These are phyloP conservation scores for Botryococcus braunii DNA, from an alignment of 163 green algal genomes.

Conservation along the genomic window DNA sequence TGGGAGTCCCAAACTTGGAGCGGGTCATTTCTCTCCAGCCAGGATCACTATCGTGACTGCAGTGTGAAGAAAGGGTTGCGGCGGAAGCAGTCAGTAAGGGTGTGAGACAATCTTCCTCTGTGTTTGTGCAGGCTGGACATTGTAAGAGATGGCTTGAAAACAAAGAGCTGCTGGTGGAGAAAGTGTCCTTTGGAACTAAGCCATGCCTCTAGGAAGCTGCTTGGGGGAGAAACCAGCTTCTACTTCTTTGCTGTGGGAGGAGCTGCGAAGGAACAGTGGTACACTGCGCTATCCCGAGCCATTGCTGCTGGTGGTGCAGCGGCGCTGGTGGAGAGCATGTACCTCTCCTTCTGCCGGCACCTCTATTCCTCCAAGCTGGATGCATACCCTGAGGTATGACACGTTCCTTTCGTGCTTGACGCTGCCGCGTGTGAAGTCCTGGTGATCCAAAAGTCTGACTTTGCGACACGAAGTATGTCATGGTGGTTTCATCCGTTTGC, in stretches of 20 bases:
- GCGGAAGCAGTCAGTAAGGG: too few relatives aligned
- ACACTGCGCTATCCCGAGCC: slow-evolving; percentile 32
- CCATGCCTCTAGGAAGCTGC: slow-evolving; percentile 29
- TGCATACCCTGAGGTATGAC: slow-evolving; percentile 13
- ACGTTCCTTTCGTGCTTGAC: too few relatives aligned
- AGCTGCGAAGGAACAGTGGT: slow-evolving; percentile 57
- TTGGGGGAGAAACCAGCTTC: slow-evolving; percentile 36
- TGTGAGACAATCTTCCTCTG: too few relatives aligned
- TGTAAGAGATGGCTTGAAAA: slow-evolving; percentile 32
- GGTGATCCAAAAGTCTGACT: too few relatives aligned
- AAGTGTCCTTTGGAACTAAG: slow-evolving; percentile 35
- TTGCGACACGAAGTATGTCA: too few relatives aligned
- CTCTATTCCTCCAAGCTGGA: neutral
- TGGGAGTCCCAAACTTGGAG: too few relatives aligned
- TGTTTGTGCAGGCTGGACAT: slow-evolving; percentile 19
- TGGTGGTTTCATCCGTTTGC: too few relatives aligned
- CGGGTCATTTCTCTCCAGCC: too few relatives aligned
- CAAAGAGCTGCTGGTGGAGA: slow-evolving; percentile 19
- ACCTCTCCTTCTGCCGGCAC: slow-evolving; percentile 14
- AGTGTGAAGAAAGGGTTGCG: too few relatives aligned
- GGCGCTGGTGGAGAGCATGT: slow-evolving; percentile 20
- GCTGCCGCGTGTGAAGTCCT: too few relatives aligned
- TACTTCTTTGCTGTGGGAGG: slow-evolving; percentile 46
- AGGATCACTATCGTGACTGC: too few relatives aligned
- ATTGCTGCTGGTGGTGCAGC: slow-evolving; percentile 13